Percentiles rank a stretch among this genome's conserved stretches.
Conservation (phyloP, 768 basidiomycete species). For the Infundibulicybe gibba region DNA sequence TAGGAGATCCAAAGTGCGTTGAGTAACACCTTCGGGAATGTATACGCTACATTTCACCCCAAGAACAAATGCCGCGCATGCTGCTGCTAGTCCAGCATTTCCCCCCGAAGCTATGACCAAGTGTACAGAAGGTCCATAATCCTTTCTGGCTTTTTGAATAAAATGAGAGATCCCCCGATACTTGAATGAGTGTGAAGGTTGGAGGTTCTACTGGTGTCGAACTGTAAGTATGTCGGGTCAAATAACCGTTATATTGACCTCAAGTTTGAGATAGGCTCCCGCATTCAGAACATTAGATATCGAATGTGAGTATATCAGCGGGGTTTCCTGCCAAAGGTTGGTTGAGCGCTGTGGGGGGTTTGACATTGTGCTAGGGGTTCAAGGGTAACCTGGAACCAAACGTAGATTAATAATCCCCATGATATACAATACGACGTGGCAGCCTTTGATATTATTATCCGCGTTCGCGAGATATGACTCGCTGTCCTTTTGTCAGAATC, state of each 20-base stretch:
- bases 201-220: conserved; percentile 48
- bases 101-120: conserved; percentile 75
- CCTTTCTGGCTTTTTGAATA: conserved; percentile 44
- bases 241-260: conserved; percentile 33
- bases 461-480: no score
- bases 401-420: no score
- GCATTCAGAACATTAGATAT: conserved; percentile 52
- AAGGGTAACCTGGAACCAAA: no score
- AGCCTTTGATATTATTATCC: no score
- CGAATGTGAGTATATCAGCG: conserved; percentile 55
- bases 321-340: conserved; percentile 57
- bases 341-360: no score
- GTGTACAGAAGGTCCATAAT: conserved; percentile 52
- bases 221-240: not conserved
- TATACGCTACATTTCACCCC: conserved; percentile 63
- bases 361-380: no score
- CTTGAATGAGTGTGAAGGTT: conserved; percentile 76
- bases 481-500: no score
- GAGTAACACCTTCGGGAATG: conserved; percentile 52
- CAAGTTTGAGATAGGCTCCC: conserved; percentile 67
- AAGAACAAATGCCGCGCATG: conserved; percentile 55
- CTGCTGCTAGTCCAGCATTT: conserved; percentile 77
- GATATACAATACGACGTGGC: no score
- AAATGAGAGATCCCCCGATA: conserved; percentile 68
- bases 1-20: conserved; percentile 47